Evolutionary conservation across 2,329 filamentous ascomycete species (phyloP).

Genomic region (Beauveria pseudobassiana): DNA sequence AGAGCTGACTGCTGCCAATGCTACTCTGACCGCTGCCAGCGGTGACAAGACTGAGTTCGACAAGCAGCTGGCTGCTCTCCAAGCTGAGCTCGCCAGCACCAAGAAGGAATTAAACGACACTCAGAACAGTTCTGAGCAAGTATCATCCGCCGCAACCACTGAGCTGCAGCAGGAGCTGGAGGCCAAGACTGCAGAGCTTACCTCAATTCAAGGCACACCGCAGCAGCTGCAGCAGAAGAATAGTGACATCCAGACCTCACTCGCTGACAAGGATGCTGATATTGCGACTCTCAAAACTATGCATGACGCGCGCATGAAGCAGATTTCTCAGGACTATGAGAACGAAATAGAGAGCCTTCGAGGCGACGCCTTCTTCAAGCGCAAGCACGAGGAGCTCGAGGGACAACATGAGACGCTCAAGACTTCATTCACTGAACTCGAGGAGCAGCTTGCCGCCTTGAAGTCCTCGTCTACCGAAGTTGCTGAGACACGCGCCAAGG

Average conservation of each 20-base stretch:
- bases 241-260: constrained; percentile 38
- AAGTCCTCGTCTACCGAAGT: constrained; percentile 29
- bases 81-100: constrained; percentile 38
- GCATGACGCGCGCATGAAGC: constrained; percentile 51
- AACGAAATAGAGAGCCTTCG: constrained; percentile 57
- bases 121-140: background rate
- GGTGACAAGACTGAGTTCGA: constrained; percentile 40
- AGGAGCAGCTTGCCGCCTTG: constrained; percentile 47
- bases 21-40: constrained; percentile 37
- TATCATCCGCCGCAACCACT: background rate
- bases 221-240: constrained; percentile 44
- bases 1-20: constrained; percentile 40
- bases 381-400: constrained; percentile 55
- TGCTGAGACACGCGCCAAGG: constrained; percentile 31
- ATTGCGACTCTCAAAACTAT: constrained; percentile 45
- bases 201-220: constrained; percentile 35
- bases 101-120: constrained; percentile 29
- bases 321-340: constrained; percentile 53
- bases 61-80: constrained; percentile 43
- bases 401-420: constrained; percentile 46
- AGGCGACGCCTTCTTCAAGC: constrained; percentile 57
- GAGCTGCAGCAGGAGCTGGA: constrained; percentile 32
- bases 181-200: constrained; percentile 39
- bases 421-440: constrained; percentile 38
- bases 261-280: constrained; percentile 39